Percentiles rank a stretch among this genome's conserved stretches.
phyloP scores from a whole-genome alignment of 2,329 filamentous ascomycete species.

The Pseudogymnoascus pannorum region DNA sequence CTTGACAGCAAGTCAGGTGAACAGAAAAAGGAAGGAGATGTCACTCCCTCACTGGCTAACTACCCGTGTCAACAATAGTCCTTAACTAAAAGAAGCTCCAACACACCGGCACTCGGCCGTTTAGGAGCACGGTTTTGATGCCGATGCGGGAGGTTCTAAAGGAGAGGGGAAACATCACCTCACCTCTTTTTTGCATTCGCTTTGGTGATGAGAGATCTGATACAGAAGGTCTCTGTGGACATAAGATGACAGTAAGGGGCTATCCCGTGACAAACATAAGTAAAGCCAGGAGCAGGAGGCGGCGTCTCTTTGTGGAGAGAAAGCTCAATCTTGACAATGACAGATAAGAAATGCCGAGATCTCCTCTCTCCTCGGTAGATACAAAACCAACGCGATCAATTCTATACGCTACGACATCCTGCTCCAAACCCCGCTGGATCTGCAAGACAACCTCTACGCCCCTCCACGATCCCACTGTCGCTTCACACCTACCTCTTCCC shows the following conservation, averaged over 20 bases:
- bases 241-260: background rate
- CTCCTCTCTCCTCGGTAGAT: background rate
- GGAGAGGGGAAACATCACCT: background rate
- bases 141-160: background rate
- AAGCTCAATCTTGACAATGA: background rate
- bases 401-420: background rate
- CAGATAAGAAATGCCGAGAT: conserved; percentile 4
- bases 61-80: background rate
- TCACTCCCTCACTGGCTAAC: background rate
- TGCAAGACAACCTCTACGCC: background rate
- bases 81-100: background rate
- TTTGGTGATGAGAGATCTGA: background rate
- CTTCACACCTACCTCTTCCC: background rate
- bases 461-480: background rate
- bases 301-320: background rate
- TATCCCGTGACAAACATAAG: background rate
- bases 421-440: background rate
- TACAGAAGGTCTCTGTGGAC: background rate
- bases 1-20: background rate
- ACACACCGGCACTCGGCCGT: background rate
- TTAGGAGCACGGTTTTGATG: background rate
- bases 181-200: background rate
- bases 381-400: background rate
- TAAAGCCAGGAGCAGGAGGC: background rate
- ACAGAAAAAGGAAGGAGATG: conserved; percentile 1